Evolutionary conservation across 768 basidiomycete species (phyloP).

Genomic region (Rhizopogon rudus): DNA sequence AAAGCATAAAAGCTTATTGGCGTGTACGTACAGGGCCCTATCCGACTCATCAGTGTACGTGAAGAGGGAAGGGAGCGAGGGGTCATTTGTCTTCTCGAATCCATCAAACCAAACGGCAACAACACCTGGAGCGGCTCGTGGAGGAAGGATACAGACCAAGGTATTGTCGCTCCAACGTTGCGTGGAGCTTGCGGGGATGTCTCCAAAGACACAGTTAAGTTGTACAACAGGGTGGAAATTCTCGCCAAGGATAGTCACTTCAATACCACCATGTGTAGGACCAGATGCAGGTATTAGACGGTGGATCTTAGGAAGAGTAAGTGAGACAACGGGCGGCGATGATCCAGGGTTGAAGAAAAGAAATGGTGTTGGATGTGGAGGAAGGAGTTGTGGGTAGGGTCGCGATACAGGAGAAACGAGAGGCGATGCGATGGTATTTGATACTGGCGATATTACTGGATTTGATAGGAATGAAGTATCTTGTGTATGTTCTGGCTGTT

Average conservation of each 20-base stretch:
- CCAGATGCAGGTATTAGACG: constrained; percentile 81
- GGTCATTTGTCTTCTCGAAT: constrained; percentile 55
- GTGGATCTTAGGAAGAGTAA: constrained; percentile 71
- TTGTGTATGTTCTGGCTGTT: not conserved
- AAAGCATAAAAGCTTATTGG: constrained; percentile 2
- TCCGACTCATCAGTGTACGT: constrained; percentile 92
- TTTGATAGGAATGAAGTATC: constrained; percentile 10
- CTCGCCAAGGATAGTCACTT: constrained; percentile 89
- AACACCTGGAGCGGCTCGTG: constrained; percentile 72
- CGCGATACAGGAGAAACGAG: constrained; percentile 6
- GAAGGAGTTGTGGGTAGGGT: constrained; percentile 15
- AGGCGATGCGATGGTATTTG: constrained; percentile 13
- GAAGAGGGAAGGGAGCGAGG: constrained; percentile 59
- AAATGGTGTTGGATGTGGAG: constrained; percentile 46
- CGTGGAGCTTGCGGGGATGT: constrained; percentile 73
- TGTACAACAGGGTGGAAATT: constrained; percentile 78
- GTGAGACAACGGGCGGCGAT: constrained; percentile 39
- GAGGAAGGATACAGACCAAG: constrained; percentile 87
- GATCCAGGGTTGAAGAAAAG: constrained; percentile 57
- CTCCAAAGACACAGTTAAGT: constrained; percentile 83
- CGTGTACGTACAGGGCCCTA: constrained; percentile 66
- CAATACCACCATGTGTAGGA: constrained; percentile 88
- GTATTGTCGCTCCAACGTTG: constrained; percentile 92
- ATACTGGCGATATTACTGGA: constrained; percentile 12
- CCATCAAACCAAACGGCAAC: constrained; percentile 91